Conservation (phyloP, 176 grass and related monocot species). For the Hordeum vulgare region MorexV3_pseudomolecules_assembly NC_058524.1:447320524-447321023, state of each 20-base stretch:
- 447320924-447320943: not conserved
- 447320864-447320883: not conserved
- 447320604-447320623: conserved; percentile 94
- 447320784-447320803: not conserved
- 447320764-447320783: conserved; percentile 9
- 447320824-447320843: not conserved
- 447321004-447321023: conserved; percentile 63
- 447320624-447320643: conserved; percentile 98
- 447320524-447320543: not conserved
- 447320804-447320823: not conserved
- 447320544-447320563: not conserved
- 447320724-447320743: not conserved
- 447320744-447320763: not conserved
- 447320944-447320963: conserved; percentile 47
- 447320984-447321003: conserved; percentile 75
- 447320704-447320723: not conserved
- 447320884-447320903: not conserved
- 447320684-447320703: not conserved
- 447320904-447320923: not conserved
- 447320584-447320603: conserved; percentile 68
- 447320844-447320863: not conserved
- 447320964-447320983: conserved; percentile 84
- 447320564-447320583: not conserved
- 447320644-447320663: conserved; percentile 4
- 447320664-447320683: not conserved